Percentiles rank a stretch among this genome's conserved stretches.
These are phyloP conservation scores for Alternaria angustiovoidea DNA, from an alignment of 2,329 filamentous ascomycete species.

Conservation along the genomic window DNA sequence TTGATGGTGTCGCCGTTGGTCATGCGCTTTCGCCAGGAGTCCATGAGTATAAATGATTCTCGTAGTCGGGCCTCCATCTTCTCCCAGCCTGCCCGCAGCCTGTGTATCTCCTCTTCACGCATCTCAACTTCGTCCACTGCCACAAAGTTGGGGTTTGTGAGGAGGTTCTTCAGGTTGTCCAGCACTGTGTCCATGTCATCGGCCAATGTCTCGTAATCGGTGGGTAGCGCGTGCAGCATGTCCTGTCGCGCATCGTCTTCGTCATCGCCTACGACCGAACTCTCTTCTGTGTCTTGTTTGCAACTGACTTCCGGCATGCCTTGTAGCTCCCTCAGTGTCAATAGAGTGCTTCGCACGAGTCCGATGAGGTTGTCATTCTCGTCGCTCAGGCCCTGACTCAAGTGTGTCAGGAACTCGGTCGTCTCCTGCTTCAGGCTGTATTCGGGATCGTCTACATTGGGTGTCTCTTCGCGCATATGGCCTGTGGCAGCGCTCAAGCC, in stretches of 20 bases:
- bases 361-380: conserved; percentile 86
- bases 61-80: conserved; percentile 92
- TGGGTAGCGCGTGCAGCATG: conserved; percentile 59
- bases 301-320: conserved; percentile 56
- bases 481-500: conserved; percentile 35
- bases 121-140: conserved; percentile 92
- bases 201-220: conserved; percentile 73
- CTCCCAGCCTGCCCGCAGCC: conserved; percentile 85
- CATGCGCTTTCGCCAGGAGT: conserved; percentile 88
- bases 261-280: conserved; percentile 41
- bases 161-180: conserved; percentile 79
- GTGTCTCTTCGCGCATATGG: conserved; percentile 63
- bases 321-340: conserved; percentile 72
- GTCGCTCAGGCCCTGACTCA: conserved; percentile 84
- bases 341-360: conserved; percentile 74
- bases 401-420: conserved; percentile 85
- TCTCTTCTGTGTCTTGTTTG: conserved; percentile 33
- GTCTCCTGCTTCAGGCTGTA: conserved; percentile 85
- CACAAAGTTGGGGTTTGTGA: conserved; percentile 96
- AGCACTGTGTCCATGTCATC: conserved; percentile 78
- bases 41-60: conserved; percentile 89
- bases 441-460: conserved; percentile 61
- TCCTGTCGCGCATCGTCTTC: conserved; percentile 42
- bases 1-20: conserved; percentile 73
- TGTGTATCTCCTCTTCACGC: conserved; percentile 88